Evolutionary conservation across 2,329 filamentous ascomycete species (phyloP).

Genomic region (Xylaria sp.): DNA sequence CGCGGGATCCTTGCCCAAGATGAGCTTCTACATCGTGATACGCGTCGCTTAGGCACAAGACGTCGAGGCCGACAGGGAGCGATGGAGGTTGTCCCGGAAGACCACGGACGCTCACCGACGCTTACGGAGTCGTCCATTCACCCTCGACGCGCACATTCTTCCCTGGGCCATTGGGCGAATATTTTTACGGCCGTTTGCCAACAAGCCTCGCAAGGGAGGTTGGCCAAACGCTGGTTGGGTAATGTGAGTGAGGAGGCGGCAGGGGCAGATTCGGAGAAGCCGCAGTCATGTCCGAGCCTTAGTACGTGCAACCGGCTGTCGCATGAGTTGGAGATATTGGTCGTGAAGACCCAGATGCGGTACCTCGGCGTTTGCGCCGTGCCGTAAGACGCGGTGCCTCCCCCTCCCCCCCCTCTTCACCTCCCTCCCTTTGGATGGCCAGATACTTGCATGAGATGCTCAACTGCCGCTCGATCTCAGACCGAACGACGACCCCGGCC

Average conservation of each 20-base stretch:
- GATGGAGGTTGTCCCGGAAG: no score
- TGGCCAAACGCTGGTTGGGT: background rate
- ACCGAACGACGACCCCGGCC: constrained; percentile 38
- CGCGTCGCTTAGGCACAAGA: no score
- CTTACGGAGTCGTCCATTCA: no score
- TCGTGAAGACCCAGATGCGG: constrained; percentile 44
- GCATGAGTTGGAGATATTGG: constrained; percentile 39
- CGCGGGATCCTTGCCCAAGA: no score
- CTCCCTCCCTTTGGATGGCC: constrained; percentile 39
- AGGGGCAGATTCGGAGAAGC: constrained; percentile 20
- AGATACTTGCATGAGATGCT: constrained; percentile 38
- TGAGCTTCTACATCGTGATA: no score
- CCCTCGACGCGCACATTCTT: no score
- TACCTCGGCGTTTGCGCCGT: constrained; percentile 42
- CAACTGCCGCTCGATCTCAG: constrained; percentile 40
- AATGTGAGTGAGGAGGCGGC: constrained; percentile 6
- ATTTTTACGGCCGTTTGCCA: no score
- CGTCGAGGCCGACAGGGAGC: no score
- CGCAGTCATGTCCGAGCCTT: constrained; percentile 38
- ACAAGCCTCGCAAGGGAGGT: no score
- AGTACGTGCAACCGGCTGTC: constrained; percentile 38
- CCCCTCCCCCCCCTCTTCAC: no score
- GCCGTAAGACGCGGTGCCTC: constrained; percentile 44
- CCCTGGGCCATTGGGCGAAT: no score
- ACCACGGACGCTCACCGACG: no score